phyloP scores from a whole-genome alignment of 257 asterid species.

The Solanum acaule region DNA sequence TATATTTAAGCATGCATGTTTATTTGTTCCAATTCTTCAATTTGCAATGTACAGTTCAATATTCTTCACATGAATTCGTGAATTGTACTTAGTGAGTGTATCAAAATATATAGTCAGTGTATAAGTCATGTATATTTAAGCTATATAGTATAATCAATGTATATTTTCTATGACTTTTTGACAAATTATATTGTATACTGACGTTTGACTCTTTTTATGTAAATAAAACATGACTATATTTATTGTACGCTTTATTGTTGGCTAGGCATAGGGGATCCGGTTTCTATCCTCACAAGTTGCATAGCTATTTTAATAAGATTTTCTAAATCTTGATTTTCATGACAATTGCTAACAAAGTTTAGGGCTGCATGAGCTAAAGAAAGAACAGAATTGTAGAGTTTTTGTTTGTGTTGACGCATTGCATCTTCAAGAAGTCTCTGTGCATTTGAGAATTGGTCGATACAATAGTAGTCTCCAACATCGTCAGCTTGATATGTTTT shows the following conservation, averaged over 20 bases:
- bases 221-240: neutral
- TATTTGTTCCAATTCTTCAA: neutral
- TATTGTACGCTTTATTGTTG: neutral
- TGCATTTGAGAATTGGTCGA: neutral
- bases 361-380: neutral
- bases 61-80: too few species aligned
- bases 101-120: too few species aligned
- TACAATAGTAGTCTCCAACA: neutral
- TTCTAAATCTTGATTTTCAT: neutral
- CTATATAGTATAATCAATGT: too few species aligned
- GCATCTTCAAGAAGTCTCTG: neutral
- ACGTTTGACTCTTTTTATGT: too few species aligned
- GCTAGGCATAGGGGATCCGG: neutral
- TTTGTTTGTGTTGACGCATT: neutral
- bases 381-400: neutral
- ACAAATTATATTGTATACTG: too few species aligned
- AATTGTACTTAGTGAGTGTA: too few species aligned
- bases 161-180: too few species aligned
- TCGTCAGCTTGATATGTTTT: neutral
- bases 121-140: too few species aligned
- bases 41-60: neutral
- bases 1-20: neutral
- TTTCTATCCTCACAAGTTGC: neutral
- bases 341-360: neutral
- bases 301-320: too few species aligned